Percentiles rank a stretch among this genome's conserved stretches.
These are phyloP conservation scores for Cladosporium sp. DNA, from an alignment of 2,329 filamentous ascomycete genomes.

Conservation along the genomic window DNA sequence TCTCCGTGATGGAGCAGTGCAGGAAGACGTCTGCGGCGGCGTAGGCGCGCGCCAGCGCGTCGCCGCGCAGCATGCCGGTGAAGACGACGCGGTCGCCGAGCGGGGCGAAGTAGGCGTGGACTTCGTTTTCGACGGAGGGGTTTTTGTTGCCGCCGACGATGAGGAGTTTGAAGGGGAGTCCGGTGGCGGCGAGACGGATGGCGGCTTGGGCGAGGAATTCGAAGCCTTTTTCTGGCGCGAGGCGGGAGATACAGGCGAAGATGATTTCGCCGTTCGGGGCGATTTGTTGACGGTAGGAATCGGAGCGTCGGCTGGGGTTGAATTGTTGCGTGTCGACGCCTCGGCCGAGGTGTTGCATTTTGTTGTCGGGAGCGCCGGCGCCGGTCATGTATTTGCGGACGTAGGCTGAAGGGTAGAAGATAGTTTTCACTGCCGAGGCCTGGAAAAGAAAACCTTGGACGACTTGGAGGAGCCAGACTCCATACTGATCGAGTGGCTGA, in stretches of 20 bases:
- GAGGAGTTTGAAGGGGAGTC: slow-evolving; percentile 59
- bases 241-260: slow-evolving; percentile 61
- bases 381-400: slow-evolving; percentile 58
- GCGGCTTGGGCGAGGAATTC: slow-evolving; percentile 60
- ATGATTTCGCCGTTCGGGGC: slow-evolving; percentile 62
- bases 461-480: slow-evolving; percentile 57
- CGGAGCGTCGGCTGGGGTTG: slow-evolving; percentile 50
- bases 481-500: slow-evolving; percentile 55
- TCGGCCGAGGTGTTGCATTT: slow-evolving; percentile 58
- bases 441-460: slow-evolving; percentile 66
- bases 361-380: slow-evolving; percentile 52
- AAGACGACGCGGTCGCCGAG: slow-evolving; percentile 59
- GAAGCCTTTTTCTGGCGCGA: slow-evolving; percentile 69
- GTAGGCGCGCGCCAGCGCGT: slow-evolving; percentile 60
- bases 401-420: slow-evolving; percentile 66
- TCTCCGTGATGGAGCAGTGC: slow-evolving; percentile 68
- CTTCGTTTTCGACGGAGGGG: slow-evolving; percentile 56
- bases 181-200: slow-evolving; percentile 50
- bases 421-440: slow-evolving; percentile 57
- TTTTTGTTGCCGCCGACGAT: slow-evolving; percentile 67
- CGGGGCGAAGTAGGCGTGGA: slow-evolving; percentile 56
- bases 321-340: slow-evolving; percentile 64
- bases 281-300: slow-evolving; percentile 49
- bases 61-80: slow-evolving; percentile 60
- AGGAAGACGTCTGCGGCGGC: slow-evolving; percentile 66